These are phyloP conservation scores for Pulveroboletus sp. DNA, from an alignment of 768 basidiomycete genomes.

Conservation along the genomic window DNA sequence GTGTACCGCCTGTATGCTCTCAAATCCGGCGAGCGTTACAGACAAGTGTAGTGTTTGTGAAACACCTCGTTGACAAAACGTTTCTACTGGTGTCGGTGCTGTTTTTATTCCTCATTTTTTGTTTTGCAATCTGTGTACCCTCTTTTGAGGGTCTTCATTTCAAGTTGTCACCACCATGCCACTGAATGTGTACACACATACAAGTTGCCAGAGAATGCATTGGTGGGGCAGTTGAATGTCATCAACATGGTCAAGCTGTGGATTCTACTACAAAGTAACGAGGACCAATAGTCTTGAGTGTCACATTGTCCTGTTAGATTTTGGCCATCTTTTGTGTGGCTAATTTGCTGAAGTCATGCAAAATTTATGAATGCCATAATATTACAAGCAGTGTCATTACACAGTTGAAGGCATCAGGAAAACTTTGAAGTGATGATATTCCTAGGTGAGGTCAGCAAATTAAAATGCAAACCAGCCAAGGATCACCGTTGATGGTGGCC, in stretches of 20 bases:
- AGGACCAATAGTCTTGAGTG: too few species aligned
- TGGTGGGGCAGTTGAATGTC: not conserved
- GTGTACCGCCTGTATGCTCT: conserved; percentile 39
- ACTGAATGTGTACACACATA: conserved; percentile 6
- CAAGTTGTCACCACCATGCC: not conserved
- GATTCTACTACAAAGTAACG: too few species aligned
- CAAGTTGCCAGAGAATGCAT: not conserved
- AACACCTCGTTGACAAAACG: conserved; percentile 31
- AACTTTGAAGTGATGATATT: too few species aligned
- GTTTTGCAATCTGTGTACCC: not conserved
- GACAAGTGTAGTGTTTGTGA: conserved; percentile 54
- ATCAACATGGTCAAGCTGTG: too few species aligned
- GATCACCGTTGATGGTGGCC: too few species aligned
- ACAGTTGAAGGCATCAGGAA: too few species aligned
- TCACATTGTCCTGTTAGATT: too few species aligned
- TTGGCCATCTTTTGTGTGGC: too few species aligned
- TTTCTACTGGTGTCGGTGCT: conserved; percentile 9
- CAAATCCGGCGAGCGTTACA: conserved; percentile 41
- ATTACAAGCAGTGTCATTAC: not conserved
- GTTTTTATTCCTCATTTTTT: conserved; percentile 15
- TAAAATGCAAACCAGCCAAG: too few species aligned
- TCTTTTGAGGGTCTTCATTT: not conserved
- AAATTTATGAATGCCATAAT: too few species aligned
- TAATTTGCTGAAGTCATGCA: too few species aligned
- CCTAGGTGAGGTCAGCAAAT: too few species aligned